Conservation (phyloP, 1,284 basidiomycete species). For the Phaffia rhodozyma region DNA sequence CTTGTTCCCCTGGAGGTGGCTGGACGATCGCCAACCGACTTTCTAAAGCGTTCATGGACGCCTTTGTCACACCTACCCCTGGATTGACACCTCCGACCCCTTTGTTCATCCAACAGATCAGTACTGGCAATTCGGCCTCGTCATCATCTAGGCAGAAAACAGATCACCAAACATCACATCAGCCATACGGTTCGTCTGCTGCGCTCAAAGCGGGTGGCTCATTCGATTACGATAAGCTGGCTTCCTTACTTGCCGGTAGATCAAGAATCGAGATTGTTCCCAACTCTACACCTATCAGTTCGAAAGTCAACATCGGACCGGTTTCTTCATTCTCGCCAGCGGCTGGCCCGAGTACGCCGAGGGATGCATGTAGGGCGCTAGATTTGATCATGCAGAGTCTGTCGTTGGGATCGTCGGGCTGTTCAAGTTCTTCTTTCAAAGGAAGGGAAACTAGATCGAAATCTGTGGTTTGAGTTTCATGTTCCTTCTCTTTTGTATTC, state of each 20-base stretch:
- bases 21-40: slow-evolving; percentile 35
- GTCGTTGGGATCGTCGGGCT: no score
- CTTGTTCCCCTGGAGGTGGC: slow-evolving; percentile 21
- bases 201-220: neutral
- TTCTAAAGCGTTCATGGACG: slow-evolving; percentile 36
- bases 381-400: no score
- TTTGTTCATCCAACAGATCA: neutral
- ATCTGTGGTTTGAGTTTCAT: no score
- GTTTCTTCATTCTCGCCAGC: no score
- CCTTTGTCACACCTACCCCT: slow-evolving; percentile 29
- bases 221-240: slow-evolving; percentile 35
- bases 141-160: neutral
- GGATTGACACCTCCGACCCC: neutral
- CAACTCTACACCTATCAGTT: neutral
- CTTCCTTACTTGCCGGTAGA: slow-evolving; percentile 35
- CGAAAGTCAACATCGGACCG: neutral
- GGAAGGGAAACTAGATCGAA: no score
- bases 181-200: neutral
- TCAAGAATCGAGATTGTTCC: slow-evolving; percentile 34
- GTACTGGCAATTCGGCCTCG: no score
- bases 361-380: no score
- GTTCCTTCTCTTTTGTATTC: no score
- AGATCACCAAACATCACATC: no score
- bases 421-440: no score
- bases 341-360: no score